Evolutionary conservation across 139 green algal species (phyloP), one percentile per base, ranked within the genome.

Genomic region (Coelastrella sp.): DNA sequence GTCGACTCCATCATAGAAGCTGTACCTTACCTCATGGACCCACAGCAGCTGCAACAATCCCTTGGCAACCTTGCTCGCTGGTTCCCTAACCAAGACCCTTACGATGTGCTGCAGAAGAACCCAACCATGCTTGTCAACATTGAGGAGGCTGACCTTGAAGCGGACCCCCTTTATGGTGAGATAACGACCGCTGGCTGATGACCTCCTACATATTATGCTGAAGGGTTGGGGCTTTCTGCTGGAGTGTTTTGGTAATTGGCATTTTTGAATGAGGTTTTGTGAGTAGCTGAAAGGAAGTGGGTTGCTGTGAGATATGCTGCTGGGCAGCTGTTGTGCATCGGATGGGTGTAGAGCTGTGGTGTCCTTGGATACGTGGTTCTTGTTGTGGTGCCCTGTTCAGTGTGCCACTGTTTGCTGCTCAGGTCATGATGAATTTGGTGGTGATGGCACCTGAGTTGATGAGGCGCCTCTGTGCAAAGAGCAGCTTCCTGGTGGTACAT

Each of bases 111-210:
- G 27, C 56, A 89, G 74, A 76, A 90, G 12, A 92, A 94, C 89
- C 92, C 92, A 6, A 87, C 87, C 4, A 49, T 94, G 19, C 82
- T 94, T 24, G 25, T 82, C 35, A 85, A 91, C 35, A 79, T 92
- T 49, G 92, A 94, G 85, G 91, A 94, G 82, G 86, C 92, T 25
- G 87, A 92, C n/a, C 75, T 92, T 73, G 89, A 91, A 76, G 89
- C 92, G 22, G 92, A 94, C 75, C 92, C 92, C 6, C 83, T 91
- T n/a, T 94, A 94, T 78, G 92, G 85, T 90, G 85, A 90, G 85
- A 90, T 90, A 25, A 90, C 85, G 8, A 90, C 85, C 5, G 85
- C 85, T 10, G 85, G 85, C 15, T 90, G 74, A 90, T 59, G 66
- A 27, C 7, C 6, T 20, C 8, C 19, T 49, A 20, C 17, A 70